phyloP scores from a whole-genome alignment of 805 yeast species.

The Schwanniomyces vanrijiae region DNA sequence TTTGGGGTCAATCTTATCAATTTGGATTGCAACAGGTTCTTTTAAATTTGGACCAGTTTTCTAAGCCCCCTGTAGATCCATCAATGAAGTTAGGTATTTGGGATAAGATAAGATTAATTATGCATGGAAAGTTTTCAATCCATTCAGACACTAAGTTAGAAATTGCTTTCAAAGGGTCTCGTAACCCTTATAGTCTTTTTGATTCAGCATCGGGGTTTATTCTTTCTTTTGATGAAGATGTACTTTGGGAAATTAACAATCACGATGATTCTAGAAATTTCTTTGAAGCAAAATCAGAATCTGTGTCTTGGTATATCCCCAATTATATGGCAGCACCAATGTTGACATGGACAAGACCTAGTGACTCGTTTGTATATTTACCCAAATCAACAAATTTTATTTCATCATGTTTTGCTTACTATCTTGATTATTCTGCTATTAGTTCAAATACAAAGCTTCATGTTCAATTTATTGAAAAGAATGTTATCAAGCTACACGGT shows the following conservation, averaged over 20 bases:
- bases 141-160: constrained; percentile 52
- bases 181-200: constrained; percentile 74
- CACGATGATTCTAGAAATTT: constrained; percentile 68
- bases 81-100: constrained; percentile 85
- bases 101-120: constrained; percentile 78
- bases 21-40: constrained; percentile 82
- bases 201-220: constrained; percentile 75
- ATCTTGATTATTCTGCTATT: constrained; percentile 27
- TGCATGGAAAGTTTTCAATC: constrained; percentile 70
- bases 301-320: constrained; percentile 72
- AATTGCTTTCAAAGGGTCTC: constrained; percentile 68
- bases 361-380: constrained; percentile 43
- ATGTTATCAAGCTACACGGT: constrained; percentile 58
- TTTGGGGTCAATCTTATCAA: constrained; percentile 84
- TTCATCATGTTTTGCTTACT: constrained; percentile 49
- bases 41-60: constrained; percentile 75
- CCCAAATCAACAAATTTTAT: constrained; percentile 45
- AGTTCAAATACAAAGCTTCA: background rate
- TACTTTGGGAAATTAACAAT: constrained; percentile 60
- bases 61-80: constrained; percentile 88
- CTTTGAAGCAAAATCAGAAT: constrained; percentile 60
- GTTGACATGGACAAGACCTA: constrained; percentile 59
- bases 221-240: constrained; percentile 65
- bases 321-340: constrained; percentile 57
- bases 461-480: constrained; percentile 27